Conservation (phyloP, 176 grass and related monocot genomes). For the Coix lacrymajobi region DNA sequence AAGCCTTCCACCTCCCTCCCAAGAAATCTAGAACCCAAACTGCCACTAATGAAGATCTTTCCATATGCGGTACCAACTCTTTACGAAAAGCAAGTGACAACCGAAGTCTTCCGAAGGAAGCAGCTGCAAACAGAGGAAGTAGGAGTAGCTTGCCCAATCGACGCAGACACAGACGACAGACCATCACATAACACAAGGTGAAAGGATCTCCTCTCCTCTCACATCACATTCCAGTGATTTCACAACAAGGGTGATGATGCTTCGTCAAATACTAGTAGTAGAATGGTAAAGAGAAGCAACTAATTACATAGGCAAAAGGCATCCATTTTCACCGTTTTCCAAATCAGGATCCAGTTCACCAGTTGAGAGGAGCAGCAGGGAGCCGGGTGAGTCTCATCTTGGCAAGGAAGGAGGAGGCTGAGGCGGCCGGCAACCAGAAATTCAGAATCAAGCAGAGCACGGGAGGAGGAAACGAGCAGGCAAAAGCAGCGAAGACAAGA, state of each 20-base stretch:
- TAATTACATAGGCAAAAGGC: constrained; percentile 26
- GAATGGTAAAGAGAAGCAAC: constrained; percentile 11
- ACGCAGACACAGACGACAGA: no score
- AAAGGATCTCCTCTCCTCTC: background rate
- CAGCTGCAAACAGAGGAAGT: background rate
- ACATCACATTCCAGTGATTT: background rate
- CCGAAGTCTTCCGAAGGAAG: background rate
- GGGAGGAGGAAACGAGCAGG: background rate
- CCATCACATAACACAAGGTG: background rate
- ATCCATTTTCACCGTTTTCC: constrained; percentile 3
- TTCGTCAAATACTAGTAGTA: background rate
- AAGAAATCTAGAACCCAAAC: background rate
- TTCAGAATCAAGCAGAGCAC: background rate
- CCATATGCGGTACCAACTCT: background rate
- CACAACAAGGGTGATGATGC: background rate
- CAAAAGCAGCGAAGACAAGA: background rate
- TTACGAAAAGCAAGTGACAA: background rate
- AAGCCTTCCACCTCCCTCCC: background rate
- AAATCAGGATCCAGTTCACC: background rate
- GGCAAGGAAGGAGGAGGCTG: background rate
- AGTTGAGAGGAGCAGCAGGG: background rate
- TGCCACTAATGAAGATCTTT: background rate
- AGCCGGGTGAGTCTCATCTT: constrained; percentile 4
- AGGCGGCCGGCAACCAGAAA: background rate
- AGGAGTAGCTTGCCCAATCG: background rate